phyloP scores from a whole-genome alignment of 495 filamentous ascomycete genomes.

The Halenospora varia region DNA sequence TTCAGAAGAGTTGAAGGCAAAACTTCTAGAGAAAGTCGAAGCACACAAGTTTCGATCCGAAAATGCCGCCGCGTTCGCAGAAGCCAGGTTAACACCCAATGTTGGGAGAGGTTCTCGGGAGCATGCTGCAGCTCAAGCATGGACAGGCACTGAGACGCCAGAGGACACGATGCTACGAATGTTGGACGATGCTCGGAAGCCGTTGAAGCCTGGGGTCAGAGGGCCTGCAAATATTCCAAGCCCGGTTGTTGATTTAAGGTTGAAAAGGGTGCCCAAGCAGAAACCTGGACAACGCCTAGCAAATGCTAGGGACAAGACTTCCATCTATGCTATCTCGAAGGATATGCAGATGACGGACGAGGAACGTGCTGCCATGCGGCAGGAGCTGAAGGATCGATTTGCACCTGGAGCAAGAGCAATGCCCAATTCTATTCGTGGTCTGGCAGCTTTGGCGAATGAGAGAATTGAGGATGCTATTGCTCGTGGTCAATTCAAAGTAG shows the following conservation, averaged over 20 bases:
- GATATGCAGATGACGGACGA: conserved; percentile 55
- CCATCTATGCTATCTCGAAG: conserved; percentile 63
- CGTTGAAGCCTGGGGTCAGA: conserved; percentile 45
- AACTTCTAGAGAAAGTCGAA: conserved; percentile 70
- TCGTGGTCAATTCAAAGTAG: conserved; percentile 77
- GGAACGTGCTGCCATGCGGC: conserved; percentile 64
- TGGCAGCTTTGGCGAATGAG: conserved; percentile 84
- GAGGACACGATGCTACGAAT: conserved; percentile 82
- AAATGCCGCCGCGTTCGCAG: conserved; percentile 63
- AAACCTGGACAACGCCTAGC: conserved; percentile 59
- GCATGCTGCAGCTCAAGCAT: conserved; percentile 66
- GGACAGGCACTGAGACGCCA: conserved; percentile 71
- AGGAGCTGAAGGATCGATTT: conserved; percentile 79
- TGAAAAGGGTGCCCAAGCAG: conserved; percentile 36
- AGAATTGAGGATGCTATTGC: conserved; percentile 93
- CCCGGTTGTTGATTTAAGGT: conserved; percentile 56
- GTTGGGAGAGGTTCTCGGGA: conserved; percentile 71
- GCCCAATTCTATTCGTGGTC: conserved; percentile 73
- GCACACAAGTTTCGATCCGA: conserved; percentile 66
- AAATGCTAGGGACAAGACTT: conserved; percentile 72
- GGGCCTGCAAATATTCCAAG: conserved; percentile 45
- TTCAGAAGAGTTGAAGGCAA: conserved; percentile 73
- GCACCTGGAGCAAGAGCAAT: conserved; percentile 65
- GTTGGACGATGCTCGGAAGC: conserved; percentile 80
- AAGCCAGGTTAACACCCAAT: conserved; percentile 56